These are phyloP conservation scores for Capronia epimyces DNA, from an alignment of 2,329 filamentous ascomycete species.

Conservation along the genomic window DNA sequence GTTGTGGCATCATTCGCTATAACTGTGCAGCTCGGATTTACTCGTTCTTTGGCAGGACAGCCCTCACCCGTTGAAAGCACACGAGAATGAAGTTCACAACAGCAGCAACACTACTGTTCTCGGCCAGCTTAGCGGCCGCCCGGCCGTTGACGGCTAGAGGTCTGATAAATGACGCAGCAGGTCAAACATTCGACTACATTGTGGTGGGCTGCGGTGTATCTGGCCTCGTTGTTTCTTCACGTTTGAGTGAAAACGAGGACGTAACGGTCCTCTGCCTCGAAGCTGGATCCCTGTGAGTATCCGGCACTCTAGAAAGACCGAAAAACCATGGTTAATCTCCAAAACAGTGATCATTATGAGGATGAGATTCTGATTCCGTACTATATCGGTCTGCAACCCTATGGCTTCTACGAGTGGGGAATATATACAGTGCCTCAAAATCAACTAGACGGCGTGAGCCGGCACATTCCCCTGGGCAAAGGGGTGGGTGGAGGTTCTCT, in stretches of 20 bases:
- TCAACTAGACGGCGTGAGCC: slow-evolving; percentile 29
- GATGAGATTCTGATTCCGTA: slow-evolving; percentile 29
- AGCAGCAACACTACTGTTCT: not conserved
- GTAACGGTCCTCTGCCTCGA: slow-evolving; percentile 32
- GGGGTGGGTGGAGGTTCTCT: slow-evolving; percentile 38
- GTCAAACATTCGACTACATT: slow-evolving; percentile 31
- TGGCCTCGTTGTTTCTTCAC: slow-evolving; percentile 30
- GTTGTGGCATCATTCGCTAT: not conserved
- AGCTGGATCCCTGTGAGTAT: slow-evolving; percentile 20
- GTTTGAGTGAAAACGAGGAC: slow-evolving; percentile 29
- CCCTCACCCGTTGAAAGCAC: not conserved
- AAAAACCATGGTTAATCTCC: not conserved
- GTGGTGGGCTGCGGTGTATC: slow-evolving; percentile 33
- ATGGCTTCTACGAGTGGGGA: slow-evolving; percentile 30
- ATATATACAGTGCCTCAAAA: slow-evolving; percentile 29
- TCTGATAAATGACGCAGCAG: not conserved
- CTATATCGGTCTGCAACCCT: slow-evolving; percentile 31
- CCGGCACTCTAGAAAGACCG: not conserved
- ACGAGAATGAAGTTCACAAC: not conserved
- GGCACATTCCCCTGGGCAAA: slow-evolving; percentile 30
- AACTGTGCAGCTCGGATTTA: not conserved
- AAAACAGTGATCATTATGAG: slow-evolving; percentile 31
- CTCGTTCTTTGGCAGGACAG: not conserved
- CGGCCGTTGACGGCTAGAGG: not conserved
- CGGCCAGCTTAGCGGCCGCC: not conserved